Base-by-base conservation (phyloP, 306 rosid species). In the Phaseolus lunatus region DNA sequence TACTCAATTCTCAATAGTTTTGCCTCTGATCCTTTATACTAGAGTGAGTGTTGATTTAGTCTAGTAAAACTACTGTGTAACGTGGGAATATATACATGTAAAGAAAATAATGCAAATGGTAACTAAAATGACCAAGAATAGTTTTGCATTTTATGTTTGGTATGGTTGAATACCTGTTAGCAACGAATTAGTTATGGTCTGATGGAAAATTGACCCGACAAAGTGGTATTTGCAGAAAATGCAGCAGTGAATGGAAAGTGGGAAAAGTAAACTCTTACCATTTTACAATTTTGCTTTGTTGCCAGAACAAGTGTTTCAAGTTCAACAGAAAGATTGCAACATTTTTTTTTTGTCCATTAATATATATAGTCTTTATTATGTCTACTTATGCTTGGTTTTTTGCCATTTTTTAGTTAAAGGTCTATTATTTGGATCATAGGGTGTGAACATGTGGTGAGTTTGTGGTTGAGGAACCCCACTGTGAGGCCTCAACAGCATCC, bases 401-500 rank as follows among this genome's bases (percentile, higher is more conserved):
- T 24, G 4, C 9, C n/a, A 0, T 4, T 76, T 54, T 78, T 5
- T 2, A 44, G 39, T 16, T 56, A 3, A 69, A 24, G 44, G 44
- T 65, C 58, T 15, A 16, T 27, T 72, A 54, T 43, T 11, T 33
- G 22, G 0, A 20, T 63, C 47, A 33, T 35, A 33, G 16, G 48
- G 8, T 41, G 50, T 7, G 67, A 52, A 39, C 26, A 49, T 65
- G 66, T 26, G 58, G 69, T 7, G 1, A 4, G 52, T 29, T 57
- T 70, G 54, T 68, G 37, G 82, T 44, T 59, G 80, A 76, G 86
- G 80, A 48, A 58, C 56, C 41, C 73, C 39, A 45, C 39, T 20
- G 4, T 16, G 67, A 50, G 66, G 16, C 73, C 49, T 76, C 50
- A 76, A 65, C 73, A 56, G 39, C 52, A 62, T 63, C 14, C 26